These are phyloP conservation scores for Setaria italica DNA, from an alignment of 202 grass and related monocot genomes.

Conservation along the genomic window DNA sequence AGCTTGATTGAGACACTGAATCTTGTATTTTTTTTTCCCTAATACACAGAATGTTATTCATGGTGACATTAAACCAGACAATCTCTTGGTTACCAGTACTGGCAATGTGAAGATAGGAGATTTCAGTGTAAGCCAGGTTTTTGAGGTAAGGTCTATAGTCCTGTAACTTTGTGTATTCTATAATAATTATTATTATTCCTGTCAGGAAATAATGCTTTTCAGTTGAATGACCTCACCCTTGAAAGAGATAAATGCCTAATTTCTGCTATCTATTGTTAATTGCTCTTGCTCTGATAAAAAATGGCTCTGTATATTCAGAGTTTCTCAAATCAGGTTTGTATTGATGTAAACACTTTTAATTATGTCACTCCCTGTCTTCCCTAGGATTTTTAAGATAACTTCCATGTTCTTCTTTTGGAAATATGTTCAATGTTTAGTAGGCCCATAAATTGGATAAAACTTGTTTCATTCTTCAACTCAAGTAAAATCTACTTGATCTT, in stretches of 20 bases:
- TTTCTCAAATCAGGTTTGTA: slow-evolving; percentile 9
- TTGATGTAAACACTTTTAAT: no score
- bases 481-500: not conserved
- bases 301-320: not conserved
- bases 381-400: slow-evolving; percentile 25
- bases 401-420: not conserved
- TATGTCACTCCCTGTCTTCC: no score
- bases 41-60: slow-evolving; percentile 80
- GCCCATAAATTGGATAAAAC: not conserved
- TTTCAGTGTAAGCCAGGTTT: slow-evolving; percentile 94
- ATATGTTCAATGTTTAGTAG: not conserved
- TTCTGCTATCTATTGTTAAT: slow-evolving; percentile 3
- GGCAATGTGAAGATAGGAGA: slow-evolving; percentile 90
- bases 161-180: slow-evolving; percentile 32
- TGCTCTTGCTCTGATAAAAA: not conserved
- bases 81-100: slow-evolving; percentile 77
- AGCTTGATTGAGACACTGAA: slow-evolving; percentile 1
- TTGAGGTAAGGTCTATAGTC: slow-evolving; percentile 62
- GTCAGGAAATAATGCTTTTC: slow-evolving; percentile 1
- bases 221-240: not conserved
- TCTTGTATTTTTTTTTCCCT: slow-evolving; percentile 3
- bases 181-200: slow-evolving; percentile 12
- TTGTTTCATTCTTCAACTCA: slow-evolving; percentile 26
- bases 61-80: slow-evolving; percentile 93
- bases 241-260: not conserved